Conservation (phyloP, 2,329 filamentous ascomycete genomes). For the Trichoderma oligosporum region DNA sequence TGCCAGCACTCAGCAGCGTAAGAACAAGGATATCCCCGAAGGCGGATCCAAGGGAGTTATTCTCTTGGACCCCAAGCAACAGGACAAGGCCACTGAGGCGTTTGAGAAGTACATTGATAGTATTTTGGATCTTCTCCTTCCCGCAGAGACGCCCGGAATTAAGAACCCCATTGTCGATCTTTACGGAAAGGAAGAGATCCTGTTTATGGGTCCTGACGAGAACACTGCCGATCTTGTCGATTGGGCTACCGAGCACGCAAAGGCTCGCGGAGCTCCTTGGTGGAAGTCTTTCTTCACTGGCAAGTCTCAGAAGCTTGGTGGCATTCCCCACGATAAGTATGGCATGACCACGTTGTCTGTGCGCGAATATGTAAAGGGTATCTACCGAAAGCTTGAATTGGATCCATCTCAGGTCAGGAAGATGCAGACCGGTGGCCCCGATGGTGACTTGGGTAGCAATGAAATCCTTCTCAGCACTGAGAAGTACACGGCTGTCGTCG, state of each 20-base stretch:
- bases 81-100: slow-evolving; percentile 85
- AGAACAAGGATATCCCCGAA: slow-evolving; percentile 99
- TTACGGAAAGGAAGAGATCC: slow-evolving; percentile 90
- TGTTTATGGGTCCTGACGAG: slow-evolving; percentile 98
- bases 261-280: slow-evolving; percentile 83
- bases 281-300: slow-evolving; percentile 99
- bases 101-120: slow-evolving; percentile 99
- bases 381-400: slow-evolving; percentile 92
- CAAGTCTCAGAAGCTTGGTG: slow-evolving; percentile 92
- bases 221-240: slow-evolving; percentile 96
- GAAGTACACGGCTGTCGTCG: slow-evolving; percentile 93
- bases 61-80: slow-evolving; percentile 86
- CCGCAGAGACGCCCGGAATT: slow-evolving; percentile 88
- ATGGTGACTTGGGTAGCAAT: slow-evolving; percentile 95
- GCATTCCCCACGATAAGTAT: slow-evolving; percentile 93
- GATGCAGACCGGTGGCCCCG: slow-evolving; percentile 95
- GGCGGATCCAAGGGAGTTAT: slow-evolving; percentile 98
- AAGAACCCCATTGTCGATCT: slow-evolving; percentile 98
- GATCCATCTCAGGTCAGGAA: slow-evolving; percentile 83
- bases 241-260: slow-evolving; percentile 97
- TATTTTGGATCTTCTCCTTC: slow-evolving; percentile 89
- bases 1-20: slow-evolving; percentile 96
- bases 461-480: slow-evolving; percentile 95
- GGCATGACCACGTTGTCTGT: slow-evolving; percentile 98
- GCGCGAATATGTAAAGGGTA: slow-evolving; percentile 90